Evolutionary conservation across 208 protist genomes (phyloP).

Genomic region (Trypanosoma conorhini): DNA sequence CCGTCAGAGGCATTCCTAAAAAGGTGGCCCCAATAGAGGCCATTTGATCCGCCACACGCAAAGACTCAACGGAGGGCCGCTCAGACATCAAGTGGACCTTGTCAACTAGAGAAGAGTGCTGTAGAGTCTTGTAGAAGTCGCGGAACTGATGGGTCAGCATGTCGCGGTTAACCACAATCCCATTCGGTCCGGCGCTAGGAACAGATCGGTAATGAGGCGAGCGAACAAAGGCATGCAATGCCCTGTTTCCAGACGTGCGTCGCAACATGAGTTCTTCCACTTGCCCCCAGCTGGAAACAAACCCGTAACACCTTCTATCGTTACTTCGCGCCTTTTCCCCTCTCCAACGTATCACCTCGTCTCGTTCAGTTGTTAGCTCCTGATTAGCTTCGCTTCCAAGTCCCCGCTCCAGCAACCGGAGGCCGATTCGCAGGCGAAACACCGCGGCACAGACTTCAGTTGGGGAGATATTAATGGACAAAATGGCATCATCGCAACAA

Average conservation of each 20-base stretch:
- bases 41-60: slow-evolving; percentile 85
- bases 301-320: background rate
- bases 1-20: slow-evolving; percentile 80
- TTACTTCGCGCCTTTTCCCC: background rate
- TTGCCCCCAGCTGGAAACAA: background rate
- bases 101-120: slow-evolving; percentile 87
- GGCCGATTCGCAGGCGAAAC: background rate
- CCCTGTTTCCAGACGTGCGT: slow-evolving; percentile 17
- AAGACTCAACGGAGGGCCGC: slow-evolving; percentile 58
- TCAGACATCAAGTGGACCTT: slow-evolving; percentile 92
- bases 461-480: background rate
- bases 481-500: background rate
- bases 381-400: background rate
- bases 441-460: background rate
- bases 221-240: slow-evolving; percentile 88
- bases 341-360: slow-evolving; percentile 1
- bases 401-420: background rate
- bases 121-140: slow-evolving; percentile 87
- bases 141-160: slow-evolving; percentile 89
- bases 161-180: slow-evolving; percentile 88
- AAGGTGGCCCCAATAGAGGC: slow-evolving; percentile 76
- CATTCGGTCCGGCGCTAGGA: slow-evolving; percentile 77
- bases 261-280: slow-evolving; percentile 14
- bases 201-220: slow-evolving; percentile 82
- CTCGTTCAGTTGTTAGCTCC: background rate